Percentiles rank a stretch among this genome's conserved stretches.
Conservation (phyloP, 1,284 basidiomycete genomes). For the Tausonia pullulans region DNA sequence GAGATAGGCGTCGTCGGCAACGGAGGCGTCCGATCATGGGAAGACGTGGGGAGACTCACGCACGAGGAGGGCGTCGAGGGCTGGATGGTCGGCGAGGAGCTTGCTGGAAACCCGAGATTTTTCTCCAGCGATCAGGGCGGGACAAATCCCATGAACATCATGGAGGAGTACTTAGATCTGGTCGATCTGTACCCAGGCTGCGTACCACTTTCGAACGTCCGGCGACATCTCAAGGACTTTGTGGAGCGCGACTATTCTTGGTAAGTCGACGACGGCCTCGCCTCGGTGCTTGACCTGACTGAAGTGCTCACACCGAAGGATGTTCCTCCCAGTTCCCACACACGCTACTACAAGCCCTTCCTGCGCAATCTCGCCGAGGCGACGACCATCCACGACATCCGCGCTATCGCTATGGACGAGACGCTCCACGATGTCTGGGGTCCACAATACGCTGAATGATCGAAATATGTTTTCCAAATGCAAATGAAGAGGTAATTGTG, state of each 20-base stretch:
- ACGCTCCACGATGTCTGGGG: conserved; percentile 2
- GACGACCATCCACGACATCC: neutral
- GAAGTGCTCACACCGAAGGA: neutral
- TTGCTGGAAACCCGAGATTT: conserved; percentile 54
- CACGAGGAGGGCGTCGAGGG: conserved; percentile 54
- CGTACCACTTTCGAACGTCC: neutral
- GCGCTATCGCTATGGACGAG: neutral
- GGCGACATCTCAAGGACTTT: conserved; percentile 9
- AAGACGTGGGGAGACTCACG: conserved; percentile 47
- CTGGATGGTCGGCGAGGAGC: conserved; percentile 61
- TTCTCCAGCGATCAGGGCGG: no score
- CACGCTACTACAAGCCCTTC: neutral
- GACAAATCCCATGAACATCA: conserved; percentile 7
- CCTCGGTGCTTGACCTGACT: neutral
- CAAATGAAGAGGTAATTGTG: neutral
- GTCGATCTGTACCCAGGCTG: conserved; percentile 2
- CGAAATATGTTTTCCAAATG: neutral
- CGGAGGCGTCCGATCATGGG: conserved; percentile 55
- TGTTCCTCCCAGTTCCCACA: neutral
- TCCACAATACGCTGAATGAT: neutral
- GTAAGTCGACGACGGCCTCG: neutral
- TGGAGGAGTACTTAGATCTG: conserved; percentile 12
- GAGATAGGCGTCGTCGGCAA: conserved; percentile 56
- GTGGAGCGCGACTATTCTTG: conserved; percentile 1
- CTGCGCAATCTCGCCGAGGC: neutral